Percentiles rank a stretch among this genome's conserved stretches.
Evolutionary conservation across 495 filamentous ascomycete species (phyloP).

Genomic region (Daldinia decipiens): DNA sequence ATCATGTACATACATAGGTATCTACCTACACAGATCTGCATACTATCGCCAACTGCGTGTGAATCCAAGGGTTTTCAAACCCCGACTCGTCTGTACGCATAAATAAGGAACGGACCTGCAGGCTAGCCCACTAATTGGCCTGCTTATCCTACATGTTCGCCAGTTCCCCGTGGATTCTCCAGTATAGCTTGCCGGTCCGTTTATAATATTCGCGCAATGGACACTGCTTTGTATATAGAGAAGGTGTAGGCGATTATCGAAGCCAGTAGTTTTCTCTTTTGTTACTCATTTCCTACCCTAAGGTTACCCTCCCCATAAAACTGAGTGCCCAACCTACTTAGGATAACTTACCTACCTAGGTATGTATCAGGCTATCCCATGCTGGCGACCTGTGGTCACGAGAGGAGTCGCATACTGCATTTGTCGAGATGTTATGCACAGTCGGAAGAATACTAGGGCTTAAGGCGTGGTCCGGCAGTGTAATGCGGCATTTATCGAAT

Average conservation of each 20-base stretch:
- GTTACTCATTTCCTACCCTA: conserved; percentile 1
- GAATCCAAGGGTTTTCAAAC: conserved; percentile 15
- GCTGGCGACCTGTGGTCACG: not conserved
- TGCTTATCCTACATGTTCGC: conserved; percentile 9
- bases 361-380: not conserved
- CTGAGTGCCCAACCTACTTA: no score
- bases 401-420: conserved; percentile 1
- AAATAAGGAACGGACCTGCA: conserved; percentile 9
- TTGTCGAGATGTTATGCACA: conserved; percentile 9
- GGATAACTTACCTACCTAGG: not conserved
- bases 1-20: conserved; percentile 33
- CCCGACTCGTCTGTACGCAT: conserved; percentile 7
- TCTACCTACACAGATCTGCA: conserved; percentile 26
- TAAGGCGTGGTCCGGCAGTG: conserved; percentile 7
- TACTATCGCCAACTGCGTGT: conserved; percentile 21
- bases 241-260: conserved; percentile 2
- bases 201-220: conserved; percentile 1
- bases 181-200: not conserved
- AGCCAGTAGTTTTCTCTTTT: conserved; percentile 7
- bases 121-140: conserved; percentile 15
- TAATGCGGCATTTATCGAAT: conserved; percentile 25
- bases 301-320: conserved; percentile 1
- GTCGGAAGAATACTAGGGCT: not conserved
- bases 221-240: not conserved
- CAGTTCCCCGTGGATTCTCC: conserved; percentile 21